These are phyloP conservation scores for Colletotrichum sidae DNA, from an alignment of 2,329 filamentous ascomycete genomes.

Conservation along the genomic window DNA sequence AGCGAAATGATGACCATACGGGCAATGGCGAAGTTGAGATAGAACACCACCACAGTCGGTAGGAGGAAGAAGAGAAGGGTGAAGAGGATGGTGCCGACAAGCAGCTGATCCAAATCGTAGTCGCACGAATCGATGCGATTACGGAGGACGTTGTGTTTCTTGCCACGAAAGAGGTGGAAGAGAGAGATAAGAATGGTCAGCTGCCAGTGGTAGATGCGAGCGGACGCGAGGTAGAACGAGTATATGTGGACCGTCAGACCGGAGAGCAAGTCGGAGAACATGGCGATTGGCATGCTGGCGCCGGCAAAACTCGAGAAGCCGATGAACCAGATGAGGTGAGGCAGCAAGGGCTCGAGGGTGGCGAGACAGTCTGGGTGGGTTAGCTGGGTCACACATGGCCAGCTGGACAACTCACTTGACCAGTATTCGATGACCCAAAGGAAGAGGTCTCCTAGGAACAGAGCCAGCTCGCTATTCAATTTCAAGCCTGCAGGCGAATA, in stretches of 20 bases:
- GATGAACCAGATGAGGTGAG: slow-evolving; percentile 89
- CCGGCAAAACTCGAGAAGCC: slow-evolving; percentile 96
- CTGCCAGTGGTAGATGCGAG: slow-evolving; percentile 98
- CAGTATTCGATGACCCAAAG: slow-evolving; percentile 99
- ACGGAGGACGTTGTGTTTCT: slow-evolving; percentile 96
- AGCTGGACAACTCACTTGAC: slow-evolving; percentile 72
- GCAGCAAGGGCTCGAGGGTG: slow-evolving; percentile 82
- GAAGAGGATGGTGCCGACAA: slow-evolving; percentile 96
- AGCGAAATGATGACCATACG: slow-evolving; percentile 95
- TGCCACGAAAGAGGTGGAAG: slow-evolving; percentile 98
- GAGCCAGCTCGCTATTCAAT: slow-evolving; percentile 90
- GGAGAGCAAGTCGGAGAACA: slow-evolving; percentile 94
- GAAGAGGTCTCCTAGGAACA: slow-evolving; percentile 95
- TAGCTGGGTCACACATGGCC: slow-evolving; percentile 33
- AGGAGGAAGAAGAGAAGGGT: slow-evolving; percentile 94
- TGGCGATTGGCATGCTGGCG: slow-evolving; percentile 94
- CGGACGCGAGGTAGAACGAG: slow-evolving; percentile 96
- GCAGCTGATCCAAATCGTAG: slow-evolving; percentile 96
- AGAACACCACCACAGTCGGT: slow-evolving; percentile 96
- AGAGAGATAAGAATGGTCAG: slow-evolving; percentile 95
- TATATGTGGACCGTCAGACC: slow-evolving; percentile 96
- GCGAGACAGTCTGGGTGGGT: slow-evolving; percentile 75
- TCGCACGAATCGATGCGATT: slow-evolving; percentile 99
- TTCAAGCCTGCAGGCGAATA: slow-evolving; percentile 95
- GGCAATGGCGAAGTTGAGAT: slow-evolving; percentile 93